These are phyloP conservation scores for Taphrina sp. DNA, from an alignment of 1,139 yeast species.

Conservation along the genomic window DNA sequence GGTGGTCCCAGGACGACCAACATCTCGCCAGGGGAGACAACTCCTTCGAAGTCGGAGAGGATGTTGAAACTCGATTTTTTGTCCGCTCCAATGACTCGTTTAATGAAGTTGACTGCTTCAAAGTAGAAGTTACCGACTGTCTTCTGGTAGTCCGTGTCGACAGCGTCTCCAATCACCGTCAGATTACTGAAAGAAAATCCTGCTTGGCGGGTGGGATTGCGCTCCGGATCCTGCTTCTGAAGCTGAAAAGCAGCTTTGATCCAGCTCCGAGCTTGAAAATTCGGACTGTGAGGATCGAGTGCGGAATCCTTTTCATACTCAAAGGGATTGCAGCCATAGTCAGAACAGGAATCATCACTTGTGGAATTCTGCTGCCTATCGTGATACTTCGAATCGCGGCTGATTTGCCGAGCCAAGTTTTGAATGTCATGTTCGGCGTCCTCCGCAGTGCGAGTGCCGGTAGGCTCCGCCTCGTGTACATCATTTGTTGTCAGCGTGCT, in stretches of 20 bases:
- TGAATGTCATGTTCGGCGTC: background rate
- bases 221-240: slow-evolving; percentile 58
- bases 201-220: slow-evolving; percentile 60
- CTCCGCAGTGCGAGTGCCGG: background rate
- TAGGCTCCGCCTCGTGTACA: background rate
- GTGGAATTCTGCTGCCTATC: slow-evolving; percentile 6
- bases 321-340: slow-evolving; percentile 35
- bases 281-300: slow-evolving; percentile 56
- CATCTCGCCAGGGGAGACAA: slow-evolving; percentile 61
- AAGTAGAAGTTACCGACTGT: slow-evolving; percentile 58
- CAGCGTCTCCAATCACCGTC: slow-evolving; percentile 70
- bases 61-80: slow-evolving; percentile 44
- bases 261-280: slow-evolving; percentile 68
- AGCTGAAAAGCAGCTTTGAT: slow-evolving; percentile 64
- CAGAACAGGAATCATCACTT: slow-evolving; percentile 7
- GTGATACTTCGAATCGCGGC: background rate
- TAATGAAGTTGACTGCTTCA: slow-evolving; percentile 41
- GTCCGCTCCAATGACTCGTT: slow-evolving; percentile 38
- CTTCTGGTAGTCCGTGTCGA: slow-evolving; percentile 76
- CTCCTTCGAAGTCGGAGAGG: slow-evolving; percentile 65
- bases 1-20: slow-evolving; percentile 63
- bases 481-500: background rate
- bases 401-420: slow-evolving; percentile 11
- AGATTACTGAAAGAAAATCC: slow-evolving; percentile 70
- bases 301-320: slow-evolving; percentile 46